phyloP scores from a whole-genome alignment of 2,329 filamentous ascomycete genomes.

The Colletotrichum filicis region DNA sequence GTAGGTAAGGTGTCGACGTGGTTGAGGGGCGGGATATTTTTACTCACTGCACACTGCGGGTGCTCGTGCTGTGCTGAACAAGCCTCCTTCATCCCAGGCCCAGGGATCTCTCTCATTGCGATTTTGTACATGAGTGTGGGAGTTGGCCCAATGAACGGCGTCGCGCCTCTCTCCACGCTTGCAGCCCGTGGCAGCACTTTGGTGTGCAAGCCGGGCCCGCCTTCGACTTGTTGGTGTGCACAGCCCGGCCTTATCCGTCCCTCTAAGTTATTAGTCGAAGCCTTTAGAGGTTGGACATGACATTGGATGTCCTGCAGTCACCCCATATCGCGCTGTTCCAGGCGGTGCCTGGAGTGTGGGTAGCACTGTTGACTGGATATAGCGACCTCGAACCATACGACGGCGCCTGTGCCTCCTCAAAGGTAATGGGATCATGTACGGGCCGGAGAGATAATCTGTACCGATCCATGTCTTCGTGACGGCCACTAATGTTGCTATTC shows the following conservation, averaged over 20 bases:
- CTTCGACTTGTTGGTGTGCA: conserved; percentile 25
- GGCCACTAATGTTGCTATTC: not conserved
- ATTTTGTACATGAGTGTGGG: not conserved
- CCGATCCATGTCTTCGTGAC: not conserved
- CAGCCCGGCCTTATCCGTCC: conserved; percentile 32
- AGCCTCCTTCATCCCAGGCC: not conserved
- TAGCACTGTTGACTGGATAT: conserved; percentile 7
- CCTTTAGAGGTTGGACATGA: not conserved
- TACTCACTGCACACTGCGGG: conserved; percentile 18
- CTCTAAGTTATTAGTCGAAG: not conserved
- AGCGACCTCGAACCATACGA: not conserved
- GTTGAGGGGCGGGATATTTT: conserved; percentile 22
- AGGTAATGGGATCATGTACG: conserved; percentile 8
- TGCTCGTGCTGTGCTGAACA: conserved; percentile 20
- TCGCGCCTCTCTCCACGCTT: conserved; percentile 21
- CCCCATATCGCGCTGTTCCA: not conserved
- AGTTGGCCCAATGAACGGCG: conserved; percentile 10
- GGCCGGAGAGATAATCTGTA: conserved; percentile 18
- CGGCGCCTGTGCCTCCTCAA: conserved; percentile 7
- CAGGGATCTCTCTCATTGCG: not conserved
- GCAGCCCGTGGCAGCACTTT: conserved; percentile 18
- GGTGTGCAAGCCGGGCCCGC: conserved; percentile 5
- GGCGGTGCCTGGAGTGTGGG: conserved; percentile 22
- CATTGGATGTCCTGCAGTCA: conserved; percentile 2
- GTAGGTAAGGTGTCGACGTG: not conserved